Percentiles rank a stretch among this genome's conserved stretches.
Evolutionary conservation across 352 stramenopile species (phyloP).

Genomic region (Phytopythium oedochilum): DNA sequence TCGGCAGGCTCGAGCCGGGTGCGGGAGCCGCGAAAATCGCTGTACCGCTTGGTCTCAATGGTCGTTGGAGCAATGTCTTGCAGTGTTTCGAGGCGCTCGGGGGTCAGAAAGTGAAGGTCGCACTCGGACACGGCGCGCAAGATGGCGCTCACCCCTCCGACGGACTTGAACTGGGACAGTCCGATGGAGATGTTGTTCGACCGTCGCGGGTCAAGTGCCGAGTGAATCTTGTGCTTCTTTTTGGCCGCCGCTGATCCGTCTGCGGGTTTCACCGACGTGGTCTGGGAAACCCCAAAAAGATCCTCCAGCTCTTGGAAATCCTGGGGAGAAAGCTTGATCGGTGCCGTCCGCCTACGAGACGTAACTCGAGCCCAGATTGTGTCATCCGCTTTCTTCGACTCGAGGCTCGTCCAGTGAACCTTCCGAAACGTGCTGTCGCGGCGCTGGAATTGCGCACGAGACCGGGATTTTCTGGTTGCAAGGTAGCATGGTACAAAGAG

Average conservation of each 20-base stretch:
- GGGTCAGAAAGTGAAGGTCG: conserved; percentile 57
- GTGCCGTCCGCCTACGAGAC: conserved; percentile 50
- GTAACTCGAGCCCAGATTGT: conserved; percentile 79
- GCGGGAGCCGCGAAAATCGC: conserved; percentile 52
- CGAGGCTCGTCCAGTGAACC: conserved; percentile 75
- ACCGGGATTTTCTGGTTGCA: conserved; percentile 7
- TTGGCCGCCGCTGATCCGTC: conserved; percentile 13
- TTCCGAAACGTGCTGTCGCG: conserved; percentile 63
- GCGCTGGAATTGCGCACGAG: conserved; percentile 16
- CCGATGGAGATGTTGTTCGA: conserved; percentile 83
- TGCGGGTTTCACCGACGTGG: conserved; percentile 5
- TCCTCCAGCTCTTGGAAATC: conserved; percentile 61
- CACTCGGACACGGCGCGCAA: conserved; percentile 39
- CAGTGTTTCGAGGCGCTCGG: conserved; percentile 51
- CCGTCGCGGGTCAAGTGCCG: conserved; percentile 61
- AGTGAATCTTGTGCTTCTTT: conserved; percentile 38
- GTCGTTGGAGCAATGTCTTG: conserved; percentile 64
- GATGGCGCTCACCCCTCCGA: conserved; percentile 42
- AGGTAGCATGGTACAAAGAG: background rate
- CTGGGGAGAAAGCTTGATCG: conserved; percentile 61
- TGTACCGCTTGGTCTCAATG: conserved; percentile 69
- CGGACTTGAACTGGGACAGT: conserved; percentile 65
- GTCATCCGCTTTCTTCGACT: conserved; percentile 42
- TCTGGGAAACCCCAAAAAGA: conserved; percentile 38
- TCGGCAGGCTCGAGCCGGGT: conserved; percentile 48